Percentiles rank a stretch among this genome's conserved stretches.
Evolutionary conservation across 108 stramenopile species (phyloP).

Genomic region (Discostella stelligeroides): DNA sequence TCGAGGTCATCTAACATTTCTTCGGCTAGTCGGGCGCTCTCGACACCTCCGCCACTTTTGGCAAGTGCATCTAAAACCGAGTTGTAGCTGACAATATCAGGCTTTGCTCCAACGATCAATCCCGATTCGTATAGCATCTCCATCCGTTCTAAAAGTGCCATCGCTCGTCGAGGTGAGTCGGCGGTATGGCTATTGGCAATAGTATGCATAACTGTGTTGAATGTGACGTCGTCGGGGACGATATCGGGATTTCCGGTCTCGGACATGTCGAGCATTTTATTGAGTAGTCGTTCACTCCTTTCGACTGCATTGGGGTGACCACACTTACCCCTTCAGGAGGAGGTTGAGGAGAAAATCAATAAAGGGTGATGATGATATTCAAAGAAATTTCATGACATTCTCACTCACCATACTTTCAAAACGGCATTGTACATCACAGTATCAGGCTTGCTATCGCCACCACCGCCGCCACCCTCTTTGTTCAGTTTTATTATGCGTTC

Average conservation of each 20-base stretch:
- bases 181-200: conserved; percentile 39
- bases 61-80: conserved; percentile 69
- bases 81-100: conserved; percentile 56
- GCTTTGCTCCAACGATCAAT: conserved; percentile 18
- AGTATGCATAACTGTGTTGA: conserved; percentile 54
- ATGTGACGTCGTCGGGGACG: conserved; percentile 51
- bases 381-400: neutral
- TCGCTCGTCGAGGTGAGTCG: conserved; percentile 46
- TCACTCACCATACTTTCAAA: conserved; percentile 55
- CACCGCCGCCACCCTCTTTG: neutral
- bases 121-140: conserved; percentile 40
- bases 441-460: conserved; percentile 48
- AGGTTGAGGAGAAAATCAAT: neutral
- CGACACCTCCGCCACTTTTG: conserved; percentile 19
- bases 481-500: conserved; percentile 29
- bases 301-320: conserved; percentile 17
- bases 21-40: conserved; percentile 32
- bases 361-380: neutral
- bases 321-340: conserved; percentile 30
- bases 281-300: conserved; percentile 37
- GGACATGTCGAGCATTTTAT: conserved; percentile 32
- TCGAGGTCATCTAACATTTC: conserved; percentile 43
- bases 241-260: conserved; percentile 26
- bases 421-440: conserved; percentile 65
- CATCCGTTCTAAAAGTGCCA: conserved; percentile 55